phyloP scores from a whole-genome alignment of 192 early-diverging fungal genomes.

The Spinellus fusiger region DNA sequence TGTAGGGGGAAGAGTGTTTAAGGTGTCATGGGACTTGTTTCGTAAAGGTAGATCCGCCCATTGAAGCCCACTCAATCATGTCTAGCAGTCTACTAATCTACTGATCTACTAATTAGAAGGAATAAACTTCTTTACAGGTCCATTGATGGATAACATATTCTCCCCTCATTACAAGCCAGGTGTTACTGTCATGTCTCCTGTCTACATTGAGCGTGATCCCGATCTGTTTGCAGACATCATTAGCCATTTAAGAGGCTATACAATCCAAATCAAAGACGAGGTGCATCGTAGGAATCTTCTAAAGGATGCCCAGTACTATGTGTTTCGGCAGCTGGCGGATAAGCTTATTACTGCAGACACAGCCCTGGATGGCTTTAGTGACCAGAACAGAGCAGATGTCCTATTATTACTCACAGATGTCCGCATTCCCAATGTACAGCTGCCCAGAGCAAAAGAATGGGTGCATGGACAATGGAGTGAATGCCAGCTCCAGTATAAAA shows the following conservation, averaged over 20 bases:
- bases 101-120: slow-evolving; percentile 13
- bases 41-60: slow-evolving; percentile 28
- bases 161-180: slow-evolving; percentile 8
- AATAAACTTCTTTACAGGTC: slow-evolving; percentile 34
- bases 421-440: slow-evolving; percentile 16
- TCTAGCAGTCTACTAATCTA: neutral
- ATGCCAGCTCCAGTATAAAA: slow-evolving; percentile 27
- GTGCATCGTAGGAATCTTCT: slow-evolving; percentile 48
- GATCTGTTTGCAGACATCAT: slow-evolving; percentile 51
- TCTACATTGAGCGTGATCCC: slow-evolving; percentile 42
- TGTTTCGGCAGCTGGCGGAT: slow-evolving; percentile 29
- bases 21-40: slow-evolving; percentile 37
- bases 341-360: slow-evolving; percentile 31
- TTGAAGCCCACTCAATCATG: neutral
- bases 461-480: neutral
- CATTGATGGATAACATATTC: slow-evolving; percentile 23
- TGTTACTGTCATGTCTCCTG: slow-evolving; percentile 11
- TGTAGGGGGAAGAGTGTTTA: slow-evolving; percentile 49
- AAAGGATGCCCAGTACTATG: slow-evolving; percentile 47
- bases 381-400: slow-evolving; percentile 22
- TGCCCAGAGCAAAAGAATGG: neutral
- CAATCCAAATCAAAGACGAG: slow-evolving; percentile 46
- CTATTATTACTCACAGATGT: slow-evolving; percentile 37
- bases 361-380: slow-evolving; percentile 35
- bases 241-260: slow-evolving; percentile 49